phyloP scores from a whole-genome alignment of 192 early-diverging fungal species.

The Diversispora eburnea region DNA sequence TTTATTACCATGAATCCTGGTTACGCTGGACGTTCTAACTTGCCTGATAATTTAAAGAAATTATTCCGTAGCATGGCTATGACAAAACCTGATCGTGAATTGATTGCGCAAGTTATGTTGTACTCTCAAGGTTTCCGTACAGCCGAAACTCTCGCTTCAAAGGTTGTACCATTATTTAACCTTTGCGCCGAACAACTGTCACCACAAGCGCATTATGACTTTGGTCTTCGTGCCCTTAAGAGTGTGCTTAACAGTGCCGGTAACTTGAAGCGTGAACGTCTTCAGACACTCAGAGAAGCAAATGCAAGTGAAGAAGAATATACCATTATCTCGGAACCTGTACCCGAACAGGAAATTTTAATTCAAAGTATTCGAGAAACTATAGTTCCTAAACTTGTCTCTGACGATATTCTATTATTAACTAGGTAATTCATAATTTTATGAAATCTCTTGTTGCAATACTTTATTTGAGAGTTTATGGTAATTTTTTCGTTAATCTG shows the following conservation, averaged over 20 bases:
- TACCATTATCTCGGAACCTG: conserved; percentile 55
- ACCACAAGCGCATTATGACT: conserved; percentile 97
- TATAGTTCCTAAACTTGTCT: conserved; percentile 96
- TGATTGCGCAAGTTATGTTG: conserved; percentile 99
- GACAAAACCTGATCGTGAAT: conserved; percentile 95
- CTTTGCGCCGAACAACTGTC: conserved; percentile 93
- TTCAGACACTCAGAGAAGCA: conserved; percentile 47
- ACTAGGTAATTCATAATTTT: conserved; percentile 49
- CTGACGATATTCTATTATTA: conserved; percentile 88
- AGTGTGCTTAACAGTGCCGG: conserved; percentile 99
- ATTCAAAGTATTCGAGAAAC: conserved; percentile 98
- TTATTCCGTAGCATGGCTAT: conserved; percentile 98
- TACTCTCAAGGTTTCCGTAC: conserved; percentile 99
- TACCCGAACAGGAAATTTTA: conserved; percentile 86
- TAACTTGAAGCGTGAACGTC: conserved; percentile 88
- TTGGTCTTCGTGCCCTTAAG: conserved; percentile 97
- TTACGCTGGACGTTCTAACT: conserved; percentile 95
- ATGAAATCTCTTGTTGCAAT: conserved; percentile 11
- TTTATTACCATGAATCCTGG: conserved; percentile 99
- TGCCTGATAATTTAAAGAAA: conserved; percentile 99
- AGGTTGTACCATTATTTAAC: conserved; percentile 97
- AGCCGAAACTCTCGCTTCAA: conserved; percentile 89
- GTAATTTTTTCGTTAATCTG: conserved; percentile 21
- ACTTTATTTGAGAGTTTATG: neutral
- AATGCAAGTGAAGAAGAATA: conserved; percentile 39